Conservation (phyloP, 345 rosid species). For the Heritiera fomes region DNA sequence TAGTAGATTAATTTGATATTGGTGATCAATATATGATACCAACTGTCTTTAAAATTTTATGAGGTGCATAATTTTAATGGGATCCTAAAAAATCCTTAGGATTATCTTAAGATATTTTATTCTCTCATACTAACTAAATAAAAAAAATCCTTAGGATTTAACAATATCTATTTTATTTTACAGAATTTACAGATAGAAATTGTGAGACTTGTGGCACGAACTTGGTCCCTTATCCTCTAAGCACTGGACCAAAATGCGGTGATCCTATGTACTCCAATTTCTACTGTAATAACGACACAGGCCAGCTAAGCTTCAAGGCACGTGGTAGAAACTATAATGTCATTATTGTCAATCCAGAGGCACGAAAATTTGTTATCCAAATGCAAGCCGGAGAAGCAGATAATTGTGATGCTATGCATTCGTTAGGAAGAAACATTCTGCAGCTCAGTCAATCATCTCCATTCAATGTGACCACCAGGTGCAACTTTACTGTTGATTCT, state of each 20-base stretch:
- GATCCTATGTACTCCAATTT: constrained; percentile 20
- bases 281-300: not conserved
- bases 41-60: too few species aligned
- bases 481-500: constrained; percentile 4
- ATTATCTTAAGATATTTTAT: too few species aligned
- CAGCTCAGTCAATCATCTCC: constrained; percentile 11
- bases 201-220: constrained; percentile 19
- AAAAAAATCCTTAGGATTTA: not conserved
- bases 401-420: not conserved
- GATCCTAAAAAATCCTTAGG: too few species aligned
- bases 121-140: too few species aligned
- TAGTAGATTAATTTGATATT: too few species aligned
- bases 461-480: constrained; percentile 16
- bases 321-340: not conserved
- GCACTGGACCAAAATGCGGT: constrained; percentile 12
- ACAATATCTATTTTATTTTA: not conserved
- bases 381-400: not conserved
- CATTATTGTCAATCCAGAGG: not conserved
- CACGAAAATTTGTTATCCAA: not conserved
- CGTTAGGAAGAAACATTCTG: not conserved
- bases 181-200: constrained; percentile 19
- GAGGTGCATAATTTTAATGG: too few species aligned
- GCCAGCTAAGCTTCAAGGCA: not conserved
- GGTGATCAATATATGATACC: too few species aligned
- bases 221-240: constrained; percentile 16